Conservation (phyloP, 2,329 filamentous ascomycete species). For the Monosporascus sp. region DNA sequence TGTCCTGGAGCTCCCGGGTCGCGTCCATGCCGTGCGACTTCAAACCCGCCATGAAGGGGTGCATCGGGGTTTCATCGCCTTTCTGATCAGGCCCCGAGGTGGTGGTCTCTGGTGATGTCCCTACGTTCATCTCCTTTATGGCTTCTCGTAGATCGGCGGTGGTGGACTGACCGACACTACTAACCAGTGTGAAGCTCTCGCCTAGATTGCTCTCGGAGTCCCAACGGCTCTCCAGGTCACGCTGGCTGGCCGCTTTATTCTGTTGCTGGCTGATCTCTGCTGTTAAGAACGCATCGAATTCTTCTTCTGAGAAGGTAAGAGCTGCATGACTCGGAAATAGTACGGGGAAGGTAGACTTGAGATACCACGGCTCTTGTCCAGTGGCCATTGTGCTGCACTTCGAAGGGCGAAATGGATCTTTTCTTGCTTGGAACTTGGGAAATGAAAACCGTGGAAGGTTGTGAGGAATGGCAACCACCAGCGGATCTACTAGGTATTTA, state of each 20-base stretch:
- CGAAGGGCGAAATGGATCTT: not conserved
- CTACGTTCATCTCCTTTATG: constrained; percentile 2
- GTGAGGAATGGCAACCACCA: too few species aligned
- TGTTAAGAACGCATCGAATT: constrained; percentile 30
- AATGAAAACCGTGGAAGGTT: too few species aligned
- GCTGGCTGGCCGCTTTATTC: not conserved
- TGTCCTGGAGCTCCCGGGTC: constrained; percentile 3
- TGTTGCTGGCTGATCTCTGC: constrained; percentile 15
- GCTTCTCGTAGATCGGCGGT: constrained; percentile 8
- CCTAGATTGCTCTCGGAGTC: not conserved
- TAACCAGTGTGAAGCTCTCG: constrained; percentile 7
- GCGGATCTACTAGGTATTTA: too few species aligned
- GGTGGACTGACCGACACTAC: constrained; percentile 4
- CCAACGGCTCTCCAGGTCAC: not conserved
- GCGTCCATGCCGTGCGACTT: constrained; percentile 12
- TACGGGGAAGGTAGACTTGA: constrained; percentile 34
- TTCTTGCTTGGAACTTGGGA: too few species aligned
- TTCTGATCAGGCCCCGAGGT: not conserved
- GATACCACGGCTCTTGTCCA: constrained; percentile 30
- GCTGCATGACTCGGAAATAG: constrained; percentile 32
- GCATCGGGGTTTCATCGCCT: not conserved
- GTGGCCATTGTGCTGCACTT: not conserved
- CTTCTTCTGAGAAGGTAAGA: constrained; percentile 25
- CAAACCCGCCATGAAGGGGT: constrained; percentile 33
- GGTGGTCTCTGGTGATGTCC: not conserved